Percentiles rank a stretch among this genome's conserved stretches.
These are phyloP conservation scores for Talaromyces borbonicus DNA, from an alignment of 495 filamentous ascomycete genomes.

Conservation along the genomic window DNA sequence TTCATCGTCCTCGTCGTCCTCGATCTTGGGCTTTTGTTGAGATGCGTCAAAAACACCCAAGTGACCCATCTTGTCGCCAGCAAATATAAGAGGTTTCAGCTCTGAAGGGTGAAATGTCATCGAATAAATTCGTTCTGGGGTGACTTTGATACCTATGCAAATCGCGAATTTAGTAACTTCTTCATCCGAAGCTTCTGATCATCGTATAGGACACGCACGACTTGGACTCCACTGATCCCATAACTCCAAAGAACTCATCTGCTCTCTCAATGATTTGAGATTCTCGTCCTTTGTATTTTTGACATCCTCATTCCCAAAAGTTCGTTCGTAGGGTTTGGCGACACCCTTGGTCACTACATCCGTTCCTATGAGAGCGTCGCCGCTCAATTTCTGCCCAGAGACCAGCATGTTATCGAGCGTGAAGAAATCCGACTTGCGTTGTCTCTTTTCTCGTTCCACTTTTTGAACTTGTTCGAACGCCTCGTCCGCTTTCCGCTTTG, in stretches of 20 bases:
- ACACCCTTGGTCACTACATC: slow-evolving; percentile 54
- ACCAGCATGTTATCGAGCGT: slow-evolving; percentile 70
- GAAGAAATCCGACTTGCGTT: slow-evolving; percentile 61
- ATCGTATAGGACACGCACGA: slow-evolving; percentile 34
- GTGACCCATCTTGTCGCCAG: slow-evolving; percentile 89
- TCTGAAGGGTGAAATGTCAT: slow-evolving; percentile 82
- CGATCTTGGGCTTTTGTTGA: slow-evolving; percentile 38
- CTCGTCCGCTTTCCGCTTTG: slow-evolving; percentile 73
- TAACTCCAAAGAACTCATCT: slow-evolving; percentile 68
- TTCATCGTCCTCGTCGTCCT: slow-evolving; percentile 50
- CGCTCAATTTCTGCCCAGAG: slow-evolving; percentile 56
- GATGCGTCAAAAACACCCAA: slow-evolving; percentile 90
- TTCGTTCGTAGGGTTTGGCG: slow-evolving; percentile 67
- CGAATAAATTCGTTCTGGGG: slow-evolving; percentile 78
- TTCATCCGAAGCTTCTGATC: background rate
- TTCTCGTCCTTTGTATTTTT: slow-evolving; percentile 70
- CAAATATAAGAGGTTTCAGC: slow-evolving; percentile 85
- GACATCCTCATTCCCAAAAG: slow-evolving; percentile 74
- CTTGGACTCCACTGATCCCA: slow-evolving; percentile 77
- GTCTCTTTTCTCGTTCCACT: slow-evolving; percentile 56
- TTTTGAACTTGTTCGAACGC: slow-evolving; percentile 52
- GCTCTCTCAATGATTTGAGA: slow-evolving; percentile 64
- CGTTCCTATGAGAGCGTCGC: slow-evolving; percentile 31
- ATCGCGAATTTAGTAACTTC: slow-evolving; percentile 9
- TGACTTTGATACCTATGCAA: slow-evolving; percentile 73